Base-by-base conservation (phyloP, 2,329 filamentous ascomycete genomes). In the Leptosphaerulina australis region DNA sequence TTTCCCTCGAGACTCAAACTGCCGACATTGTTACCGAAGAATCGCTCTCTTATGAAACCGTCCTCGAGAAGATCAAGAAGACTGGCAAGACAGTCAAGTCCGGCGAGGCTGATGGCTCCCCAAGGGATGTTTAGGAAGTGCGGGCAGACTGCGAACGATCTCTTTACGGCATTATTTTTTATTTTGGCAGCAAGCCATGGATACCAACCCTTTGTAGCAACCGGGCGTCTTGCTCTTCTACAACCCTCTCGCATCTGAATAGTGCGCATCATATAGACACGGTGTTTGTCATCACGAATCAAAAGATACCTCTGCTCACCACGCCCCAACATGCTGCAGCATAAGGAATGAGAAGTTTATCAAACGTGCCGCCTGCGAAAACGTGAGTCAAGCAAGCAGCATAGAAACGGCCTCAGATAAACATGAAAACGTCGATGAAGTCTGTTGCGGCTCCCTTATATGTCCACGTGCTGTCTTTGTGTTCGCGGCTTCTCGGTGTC, bases 1-100 rank as follows among this genome's bases (percentile, higher is more conserved):
- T 97, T 59, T 91, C 85, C 48, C 90, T 97, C 69, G 90, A 96
- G 58, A 86, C 81, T 60, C 91, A 97, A 74, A 91, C 83, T 56
- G 93, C 91, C 59, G 85, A 85, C 60, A 83, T 97, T 62, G 79
- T 88, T 62, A 85, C 91, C 58, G 83, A 86, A 59, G 79, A 84
- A 3, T 79, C 76, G 46, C 81, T 95, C 56, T 79, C 83, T 50
- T 96, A 93, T 79, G 85, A 90, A 60, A 90, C 85, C 38, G 90
- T 96, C 51, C 84, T 96, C 54, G 81, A 83, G 71, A 95, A 90
- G 73, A 96, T 97, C 74, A 86, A 88, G 82, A 96, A 96, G 85
- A 96, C 92, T 10, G 92, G 92, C 68, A 97, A 97, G 84, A 88
- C 88, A 69, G 86, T 97, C 71, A 95, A 88, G 76, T 85, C 81